Percentiles rank a stretch among this genome's conserved stretches.
Conservation (phyloP, 2,329 filamentous ascomycete genomes). For the Trichoderma citrinoviride region DNA sequence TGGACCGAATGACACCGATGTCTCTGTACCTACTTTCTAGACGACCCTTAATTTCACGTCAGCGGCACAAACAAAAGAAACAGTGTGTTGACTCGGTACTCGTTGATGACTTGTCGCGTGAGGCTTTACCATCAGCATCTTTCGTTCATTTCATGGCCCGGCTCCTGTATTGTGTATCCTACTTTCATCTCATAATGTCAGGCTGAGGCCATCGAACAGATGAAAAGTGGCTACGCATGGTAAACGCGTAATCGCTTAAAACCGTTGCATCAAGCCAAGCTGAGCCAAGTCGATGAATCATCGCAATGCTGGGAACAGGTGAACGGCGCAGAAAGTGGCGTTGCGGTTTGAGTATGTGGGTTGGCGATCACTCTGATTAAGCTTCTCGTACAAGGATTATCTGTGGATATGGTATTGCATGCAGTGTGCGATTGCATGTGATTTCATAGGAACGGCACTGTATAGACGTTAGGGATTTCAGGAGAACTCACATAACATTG, state of each 20-base stretch:
- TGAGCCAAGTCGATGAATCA: slow-evolving; percentile 6
- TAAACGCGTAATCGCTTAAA: not conserved
- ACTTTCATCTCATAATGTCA: not conserved
- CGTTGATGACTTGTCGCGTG: too few species aligned
- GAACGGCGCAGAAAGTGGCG: slow-evolving; percentile 4
- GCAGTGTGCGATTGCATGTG: not conserved
- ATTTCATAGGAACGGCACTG: not conserved
- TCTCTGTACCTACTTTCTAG: not conserved
- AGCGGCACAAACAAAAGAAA: too few species aligned
- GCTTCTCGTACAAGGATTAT: not conserved
- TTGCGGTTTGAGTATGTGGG: slow-evolving; percentile 6
- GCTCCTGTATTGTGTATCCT: not conserved
- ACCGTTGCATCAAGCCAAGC: not conserved
- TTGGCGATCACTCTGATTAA: slow-evolving; percentile 4
- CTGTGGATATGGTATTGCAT: not conserved
- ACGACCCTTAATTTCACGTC: not conserved
- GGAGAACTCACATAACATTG: too few species aligned
- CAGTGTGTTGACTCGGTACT: too few species aligned
- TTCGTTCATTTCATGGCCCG: not conserved
- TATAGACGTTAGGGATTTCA: not conserved
- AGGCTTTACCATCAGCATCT: too few species aligned
- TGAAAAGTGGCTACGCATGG: not conserved
- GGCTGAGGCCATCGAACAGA: not conserved
- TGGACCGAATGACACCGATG: not conserved
- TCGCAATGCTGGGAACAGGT: not conserved